Evolutionary conservation across 441 rosid genomes (phyloP).

Genomic region (Francoa sonchifolia): DNA sequence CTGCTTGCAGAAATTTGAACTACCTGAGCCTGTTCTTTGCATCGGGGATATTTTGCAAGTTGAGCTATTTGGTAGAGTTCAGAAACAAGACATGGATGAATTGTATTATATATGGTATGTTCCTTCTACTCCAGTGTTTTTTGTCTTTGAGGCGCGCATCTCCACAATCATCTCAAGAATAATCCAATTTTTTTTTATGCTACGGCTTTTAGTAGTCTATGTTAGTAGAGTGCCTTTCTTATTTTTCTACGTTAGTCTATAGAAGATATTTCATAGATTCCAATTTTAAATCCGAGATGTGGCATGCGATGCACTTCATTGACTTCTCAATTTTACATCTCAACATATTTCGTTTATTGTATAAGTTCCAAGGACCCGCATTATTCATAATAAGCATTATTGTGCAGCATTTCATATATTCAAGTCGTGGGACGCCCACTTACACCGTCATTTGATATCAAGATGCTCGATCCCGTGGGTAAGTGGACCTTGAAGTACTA

Average conservation of each 20-base stretch:
- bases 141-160: not conserved
- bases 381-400: not conserved
- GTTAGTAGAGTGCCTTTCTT: not conserved
- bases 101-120: slow-evolving; percentile 15
- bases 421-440: slow-evolving; percentile 19
- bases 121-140: not conserved
- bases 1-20: slow-evolving; percentile 1
- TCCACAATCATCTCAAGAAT: not conserved
- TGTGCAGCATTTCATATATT: slow-evolving; percentile 21
- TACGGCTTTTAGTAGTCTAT: too few relatives aligned
- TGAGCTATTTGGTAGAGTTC: slow-evolving; percentile 17
- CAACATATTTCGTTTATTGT: not conserved
- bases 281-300: too few relatives aligned
- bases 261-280: not conserved
- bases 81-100: slow-evolving; percentile 18
- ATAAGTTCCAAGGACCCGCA: not conserved
- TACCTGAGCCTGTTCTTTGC: slow-evolving; percentile 5
- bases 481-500: slow-evolving; percentile 24
- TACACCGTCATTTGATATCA: slow-evolving; percentile 13
- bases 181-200: not conserved
- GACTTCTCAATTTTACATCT: too few relatives aligned
- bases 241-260: not conserved
- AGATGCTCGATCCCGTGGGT: slow-evolving; percentile 21
- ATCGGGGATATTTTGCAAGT: slow-evolving; percentile 4
- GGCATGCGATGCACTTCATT: too few relatives aligned